phyloP scores from a whole-genome alignment of 1,284 basidiomycete genomes.

The Erythrobasidium hasegawianum region DNA sequence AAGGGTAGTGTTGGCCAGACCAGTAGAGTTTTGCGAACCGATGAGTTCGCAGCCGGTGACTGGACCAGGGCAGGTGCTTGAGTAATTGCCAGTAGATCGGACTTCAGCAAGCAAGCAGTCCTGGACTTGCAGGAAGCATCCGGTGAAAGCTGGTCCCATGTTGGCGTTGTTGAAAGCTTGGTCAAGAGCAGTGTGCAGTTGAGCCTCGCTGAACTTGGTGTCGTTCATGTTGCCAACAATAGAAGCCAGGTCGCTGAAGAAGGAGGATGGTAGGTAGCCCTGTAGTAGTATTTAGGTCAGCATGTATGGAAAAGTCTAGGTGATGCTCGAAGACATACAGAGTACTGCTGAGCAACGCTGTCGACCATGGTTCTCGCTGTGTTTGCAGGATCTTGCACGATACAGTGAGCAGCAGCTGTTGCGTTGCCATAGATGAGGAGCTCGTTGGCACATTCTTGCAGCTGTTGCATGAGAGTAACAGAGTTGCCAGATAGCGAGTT shows the following conservation, averaged over 20 bases:
- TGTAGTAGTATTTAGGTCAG: slow-evolving; percentile 6
- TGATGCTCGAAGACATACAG: not conserved
- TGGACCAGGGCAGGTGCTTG: slow-evolving; percentile 41
- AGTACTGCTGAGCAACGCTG: slow-evolving; percentile 39
- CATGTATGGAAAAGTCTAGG: not conserved
- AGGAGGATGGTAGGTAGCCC: slow-evolving; percentile 43
- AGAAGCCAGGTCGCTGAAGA: slow-evolving; percentile 42
- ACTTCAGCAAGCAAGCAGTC: slow-evolving; percentile 40
- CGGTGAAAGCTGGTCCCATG: slow-evolving; percentile 41
- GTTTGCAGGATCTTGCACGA: slow-evolving; percentile 36
- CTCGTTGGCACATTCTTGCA: slow-evolving; percentile 40
- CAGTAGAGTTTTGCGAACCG: slow-evolving; percentile 24
- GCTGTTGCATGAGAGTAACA: slow-evolving; percentile 40
- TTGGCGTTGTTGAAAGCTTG: slow-evolving; percentile 43
- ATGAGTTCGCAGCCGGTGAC: slow-evolving; percentile 37
- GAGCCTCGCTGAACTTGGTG: slow-evolving; percentile 37
- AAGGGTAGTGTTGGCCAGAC: slow-evolving; percentile 29
- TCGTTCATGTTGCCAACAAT: slow-evolving; percentile 36
- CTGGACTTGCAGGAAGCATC: slow-evolving; percentile 41
- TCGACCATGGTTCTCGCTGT: slow-evolving; percentile 39
- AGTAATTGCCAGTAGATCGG: slow-evolving; percentile 32
- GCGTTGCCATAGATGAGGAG: slow-evolving; percentile 41
- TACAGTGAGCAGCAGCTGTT: slow-evolving; percentile 38
- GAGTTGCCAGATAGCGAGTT: slow-evolving; percentile 41
- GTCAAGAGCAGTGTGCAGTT: slow-evolving; percentile 36